phyloP scores from a whole-genome alignment of 768 basidiomycete species.

The Cystobasidium onofrii region DNA sequence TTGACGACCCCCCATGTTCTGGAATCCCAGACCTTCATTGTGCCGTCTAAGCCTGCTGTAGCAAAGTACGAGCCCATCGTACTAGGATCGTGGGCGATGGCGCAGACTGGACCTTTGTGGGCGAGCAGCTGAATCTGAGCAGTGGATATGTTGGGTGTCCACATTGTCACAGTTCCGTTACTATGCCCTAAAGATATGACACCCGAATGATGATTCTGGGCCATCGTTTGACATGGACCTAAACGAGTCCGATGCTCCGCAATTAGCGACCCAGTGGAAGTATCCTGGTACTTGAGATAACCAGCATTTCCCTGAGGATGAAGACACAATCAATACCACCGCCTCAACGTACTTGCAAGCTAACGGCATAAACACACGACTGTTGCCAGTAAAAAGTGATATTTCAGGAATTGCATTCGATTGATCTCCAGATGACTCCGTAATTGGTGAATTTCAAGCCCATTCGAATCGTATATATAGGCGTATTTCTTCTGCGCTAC shows the following conservation, averaged over 20 bases:
- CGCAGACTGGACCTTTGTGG: conserved; percentile 75
- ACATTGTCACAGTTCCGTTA: conserved; percentile 84
- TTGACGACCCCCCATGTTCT: conserved; percentile 88
- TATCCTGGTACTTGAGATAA: conserved; percentile 92
- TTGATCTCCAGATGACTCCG: conserved; percentile 81
- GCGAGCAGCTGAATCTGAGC: conserved; percentile 86
- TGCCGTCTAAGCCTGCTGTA: conserved; percentile 76
- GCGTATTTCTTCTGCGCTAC: conserved; percentile 94
- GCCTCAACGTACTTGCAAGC: no score
- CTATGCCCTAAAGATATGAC: conserved; percentile 90
- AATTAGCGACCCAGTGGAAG: conserved; percentile 79
- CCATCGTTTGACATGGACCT: conserved; percentile 72
- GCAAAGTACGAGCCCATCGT: conserved; percentile 86
- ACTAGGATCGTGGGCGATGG: conserved; percentile 67
- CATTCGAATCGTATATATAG: conserved; percentile 89
- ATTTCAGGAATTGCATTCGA: conserved; percentile 81
- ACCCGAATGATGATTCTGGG: conserved; percentile 85
- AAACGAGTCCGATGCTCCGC: conserved; percentile 82
- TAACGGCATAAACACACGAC: conserved; percentile 62
- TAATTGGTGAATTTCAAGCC: conserved; percentile 80
- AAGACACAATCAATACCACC: conserved; percentile 12
- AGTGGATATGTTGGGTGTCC: conserved; percentile 89
- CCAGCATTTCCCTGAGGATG: conserved; percentile 65
- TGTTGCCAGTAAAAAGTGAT: conserved; percentile 85
- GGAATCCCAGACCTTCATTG: conserved; percentile 92